Conservation (phyloP, 495 filamentous ascomycete genomes). For the Aspergillus kassunensis region DNA sequence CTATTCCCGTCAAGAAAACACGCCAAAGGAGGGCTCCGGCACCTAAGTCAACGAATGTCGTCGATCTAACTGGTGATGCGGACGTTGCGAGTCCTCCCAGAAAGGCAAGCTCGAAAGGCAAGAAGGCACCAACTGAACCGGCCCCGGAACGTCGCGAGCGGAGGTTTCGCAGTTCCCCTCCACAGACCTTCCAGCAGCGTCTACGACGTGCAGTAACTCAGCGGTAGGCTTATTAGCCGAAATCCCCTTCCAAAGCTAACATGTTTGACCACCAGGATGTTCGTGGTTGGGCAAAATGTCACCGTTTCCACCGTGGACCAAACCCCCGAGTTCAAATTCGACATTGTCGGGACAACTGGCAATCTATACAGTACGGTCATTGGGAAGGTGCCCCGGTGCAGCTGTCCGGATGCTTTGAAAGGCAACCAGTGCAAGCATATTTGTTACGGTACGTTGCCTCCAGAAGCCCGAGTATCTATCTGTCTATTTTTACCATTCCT, state of each 20-base stretch:
- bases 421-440: slow-evolving; percentile 78
- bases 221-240: slow-evolving; percentile 34
- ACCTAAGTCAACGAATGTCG: neutral
- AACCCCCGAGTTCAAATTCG: slow-evolving; percentile 51
- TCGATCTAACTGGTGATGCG: slow-evolving; percentile 19
- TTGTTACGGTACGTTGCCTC: slow-evolving; percentile 48
- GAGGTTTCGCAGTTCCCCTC: slow-evolving; percentile 35
- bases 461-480: neutral
- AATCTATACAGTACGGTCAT: slow-evolving; percentile 68
- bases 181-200: slow-evolving; percentile 37
- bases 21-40: neutral
- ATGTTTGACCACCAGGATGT: slow-evolving; percentile 47
- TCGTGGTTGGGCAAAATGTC: slow-evolving; percentile 49
- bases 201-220: slow-evolving; percentile 42
- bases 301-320: slow-evolving; percentile 34
- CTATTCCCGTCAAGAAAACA: neutral
- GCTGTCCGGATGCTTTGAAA: slow-evolving; percentile 58
- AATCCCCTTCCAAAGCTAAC: too few relatives aligned
- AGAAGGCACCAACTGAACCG: slow-evolving; percentile 5
- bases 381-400: slow-evolving; percentile 55
- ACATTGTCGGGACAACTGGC: slow-evolving; percentile 69
- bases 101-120: slow-evolving; percentile 23
- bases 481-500: neutral
- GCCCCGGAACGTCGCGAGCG: slow-evolving; percentile 36
- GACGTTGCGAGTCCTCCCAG: neutral